Conservation (phyloP, 2,329 filamentous ascomycete species). For the Exophiala alcalophila region DNA sequence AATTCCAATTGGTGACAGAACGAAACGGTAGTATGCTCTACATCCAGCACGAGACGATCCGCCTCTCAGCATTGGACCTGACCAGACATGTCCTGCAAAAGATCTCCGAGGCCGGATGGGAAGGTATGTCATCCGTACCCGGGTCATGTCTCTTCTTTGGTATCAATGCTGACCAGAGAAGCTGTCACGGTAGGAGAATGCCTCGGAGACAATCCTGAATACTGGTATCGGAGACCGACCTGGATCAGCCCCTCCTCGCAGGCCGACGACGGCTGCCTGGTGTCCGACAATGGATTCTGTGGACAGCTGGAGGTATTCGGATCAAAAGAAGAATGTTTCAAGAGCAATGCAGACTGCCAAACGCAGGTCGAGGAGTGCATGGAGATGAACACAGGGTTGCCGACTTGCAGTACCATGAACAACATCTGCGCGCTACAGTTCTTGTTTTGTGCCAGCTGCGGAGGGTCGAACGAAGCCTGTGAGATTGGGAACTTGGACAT, state of each 20-base stretch:
- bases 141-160: slow-evolving; percentile 15
- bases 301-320: slow-evolving; percentile 9
- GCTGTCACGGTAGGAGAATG: slow-evolving; percentile 47
- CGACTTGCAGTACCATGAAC: slow-evolving; percentile 5
- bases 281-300: slow-evolving; percentile 9
- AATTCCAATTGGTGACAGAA: slow-evolving; percentile 1
- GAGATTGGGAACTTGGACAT: slow-evolving; percentile 10
- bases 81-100: slow-evolving; percentile 20
- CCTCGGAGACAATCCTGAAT: slow-evolving; percentile 38
- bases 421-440: slow-evolving; percentile 14
- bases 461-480: slow-evolving; percentile 3
- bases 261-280: slow-evolving; percentile 13
- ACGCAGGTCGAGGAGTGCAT: slow-evolving; percentile 6
- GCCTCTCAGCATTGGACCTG: slow-evolving; percentile 18
- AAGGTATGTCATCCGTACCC: slow-evolving; percentile 16
- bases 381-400: neutral
- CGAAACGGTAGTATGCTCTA: slow-evolving; percentile 16
- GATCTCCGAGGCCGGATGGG: slow-evolving; percentile 13
- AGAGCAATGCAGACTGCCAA: slow-evolving; percentile 13
- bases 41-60: slow-evolving; percentile 26
- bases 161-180: slow-evolving; percentile 30
- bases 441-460: slow-evolving; percentile 12
- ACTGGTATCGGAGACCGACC: slow-evolving; percentile 40
- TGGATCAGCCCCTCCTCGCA: slow-evolving; percentile 9
- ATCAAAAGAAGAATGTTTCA: slow-evolving; percentile 11